Evolutionary conservation across 805 yeast species (phyloP), one percentile per base, ranked within the genome.

Genomic region (Metahyphopichia silvanorum): DNA sequence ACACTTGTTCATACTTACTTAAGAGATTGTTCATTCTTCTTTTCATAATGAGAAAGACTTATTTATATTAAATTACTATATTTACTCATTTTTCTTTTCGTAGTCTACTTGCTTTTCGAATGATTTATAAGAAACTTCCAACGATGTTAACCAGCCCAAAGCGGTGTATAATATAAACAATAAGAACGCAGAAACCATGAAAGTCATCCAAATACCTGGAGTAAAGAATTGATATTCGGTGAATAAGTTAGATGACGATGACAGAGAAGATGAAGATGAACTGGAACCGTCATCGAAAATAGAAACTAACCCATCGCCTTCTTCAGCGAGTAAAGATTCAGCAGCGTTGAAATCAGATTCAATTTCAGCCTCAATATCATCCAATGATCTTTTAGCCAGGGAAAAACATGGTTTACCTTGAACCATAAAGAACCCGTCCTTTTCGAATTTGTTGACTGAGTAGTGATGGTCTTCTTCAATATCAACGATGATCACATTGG

Each of bases 81-180:
- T 27, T 35, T 58, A 64, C 43, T 63, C 66, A 29, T 47, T 59
- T 53, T 77, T 78, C 56, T 70, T 74, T 40, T 66, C 72, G 35
- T 59, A 67, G 42, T 68, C 74, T 31, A 74, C 66, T 36, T 74
- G 81, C 61, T 79, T 85, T 38, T 86, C 95, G 49, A 88, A 81
- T 10, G 95, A 80, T 43, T 77, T 77, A 66, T 88, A 87, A 49
- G 91, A 76, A 46, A 88, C 83, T 51, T 83, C 80, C 44, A 88
- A 59, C 14, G 81, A 67, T 16, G 76, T 53, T 29, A 86, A 63
- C 93, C 95, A 86, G 32, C 74, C 51, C 39, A 87, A 68, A 11
- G 94, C 91, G 32, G 71, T 63, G 31, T 67, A 51, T 34, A 86
- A 63, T 25, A 86, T 67, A 21, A 59, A 60, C 14, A 86, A 36